Percentiles rank a stretch among this genome's conserved stretches.
These are phyloP conservation scores for Leccinum subrobustum DNA, from an alignment of 1,284 basidiomycete genomes.

Conservation along the genomic window DNA sequence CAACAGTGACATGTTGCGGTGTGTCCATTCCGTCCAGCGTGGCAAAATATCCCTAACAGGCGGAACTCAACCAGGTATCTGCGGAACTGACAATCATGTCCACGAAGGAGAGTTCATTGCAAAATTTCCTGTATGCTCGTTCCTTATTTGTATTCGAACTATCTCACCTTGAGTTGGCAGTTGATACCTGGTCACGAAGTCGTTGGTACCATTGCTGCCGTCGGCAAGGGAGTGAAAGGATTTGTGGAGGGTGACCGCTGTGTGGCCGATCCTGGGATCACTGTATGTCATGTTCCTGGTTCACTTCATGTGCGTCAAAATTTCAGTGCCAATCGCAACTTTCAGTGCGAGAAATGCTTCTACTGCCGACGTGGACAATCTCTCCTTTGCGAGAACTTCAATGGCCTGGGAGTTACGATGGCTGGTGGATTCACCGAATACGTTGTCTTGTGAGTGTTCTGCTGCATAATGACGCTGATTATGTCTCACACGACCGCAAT, in stretches of 20 bases:
- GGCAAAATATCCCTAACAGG: neutral
- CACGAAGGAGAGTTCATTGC: conserved; percentile 76
- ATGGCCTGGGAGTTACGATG: conserved; percentile 67
- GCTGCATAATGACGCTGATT: neutral
- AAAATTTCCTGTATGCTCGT: conserved; percentile 56
- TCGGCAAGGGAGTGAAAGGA: conserved; percentile 67
- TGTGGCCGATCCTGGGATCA: conserved; percentile 66
- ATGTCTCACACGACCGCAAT: neutral
- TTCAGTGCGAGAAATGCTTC: conserved; percentile 77
- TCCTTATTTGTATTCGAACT: neutral
- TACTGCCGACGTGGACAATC: conserved; percentile 75
- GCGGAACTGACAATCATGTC: conserved; percentile 74
- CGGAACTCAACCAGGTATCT: conserved; percentile 46
- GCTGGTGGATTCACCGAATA: conserved; percentile 85
- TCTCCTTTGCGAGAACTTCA: conserved; percentile 76
- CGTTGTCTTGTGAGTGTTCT: conserved; percentile 60
- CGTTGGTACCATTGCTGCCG: conserved; percentile 62
- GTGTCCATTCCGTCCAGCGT: conserved; percentile 12
- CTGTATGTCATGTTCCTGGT: conserved; percentile 37
- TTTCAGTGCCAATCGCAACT: neutral
- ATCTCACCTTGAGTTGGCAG: conserved; percentile 33
- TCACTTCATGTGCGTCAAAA: neutral
- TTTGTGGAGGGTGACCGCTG: conserved; percentile 72
- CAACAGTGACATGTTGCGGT: conserved; percentile 47
- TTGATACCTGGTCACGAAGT: conserved; percentile 83